These are phyloP conservation scores for Bisporella sp. DNA, from an alignment of 2,329 filamentous ascomycete genomes.

Conservation along the genomic window DNA sequence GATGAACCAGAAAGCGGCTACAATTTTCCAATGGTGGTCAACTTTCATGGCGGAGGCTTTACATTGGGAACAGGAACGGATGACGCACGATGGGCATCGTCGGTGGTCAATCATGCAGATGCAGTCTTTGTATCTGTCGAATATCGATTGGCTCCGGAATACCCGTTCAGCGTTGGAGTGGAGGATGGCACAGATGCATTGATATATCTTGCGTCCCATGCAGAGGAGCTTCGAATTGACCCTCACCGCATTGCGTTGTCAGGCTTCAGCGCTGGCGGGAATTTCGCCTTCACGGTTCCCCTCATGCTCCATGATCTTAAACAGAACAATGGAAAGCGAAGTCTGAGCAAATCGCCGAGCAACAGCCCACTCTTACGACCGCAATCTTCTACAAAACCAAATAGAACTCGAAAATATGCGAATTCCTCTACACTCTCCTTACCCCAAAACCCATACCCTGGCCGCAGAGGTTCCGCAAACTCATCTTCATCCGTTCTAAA, in stretches of 20 bases:
- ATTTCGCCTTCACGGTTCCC: constrained; percentile 33
- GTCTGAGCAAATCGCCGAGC: constrained; percentile 15
- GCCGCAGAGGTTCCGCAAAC: background rate
- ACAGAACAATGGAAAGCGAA: constrained; percentile 30
- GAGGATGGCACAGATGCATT: constrained; percentile 60
- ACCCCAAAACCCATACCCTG: background rate
- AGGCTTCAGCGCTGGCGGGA: constrained; percentile 50
- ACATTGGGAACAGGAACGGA: constrained; percentile 56
- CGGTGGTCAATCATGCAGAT: constrained; percentile 43
- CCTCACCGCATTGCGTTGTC: constrained; percentile 47
- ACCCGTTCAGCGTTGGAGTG: constrained; percentile 56
- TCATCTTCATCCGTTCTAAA: constrained; percentile 18
- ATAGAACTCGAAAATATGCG: background rate
- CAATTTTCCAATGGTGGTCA: constrained; percentile 48
- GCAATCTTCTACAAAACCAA: background rate
- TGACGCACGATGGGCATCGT: constrained; percentile 53
- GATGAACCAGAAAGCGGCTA: constrained; percentile 17
- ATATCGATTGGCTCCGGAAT: constrained; percentile 60
- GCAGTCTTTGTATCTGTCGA: constrained; percentile 57
- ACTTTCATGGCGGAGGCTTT: constrained; percentile 64
- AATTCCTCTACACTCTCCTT: constrained; percentile 13
- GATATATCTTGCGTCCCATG: constrained; percentile 50
- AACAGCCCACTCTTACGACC: background rate
- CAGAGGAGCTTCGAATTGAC: constrained; percentile 51
- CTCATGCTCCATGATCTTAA: constrained; percentile 37